Percentiles rank a stretch among this genome's conserved stretches.
Conservation (phyloP, 192 early-diverging fungal species). For the Gigaspora rosea region DNA sequence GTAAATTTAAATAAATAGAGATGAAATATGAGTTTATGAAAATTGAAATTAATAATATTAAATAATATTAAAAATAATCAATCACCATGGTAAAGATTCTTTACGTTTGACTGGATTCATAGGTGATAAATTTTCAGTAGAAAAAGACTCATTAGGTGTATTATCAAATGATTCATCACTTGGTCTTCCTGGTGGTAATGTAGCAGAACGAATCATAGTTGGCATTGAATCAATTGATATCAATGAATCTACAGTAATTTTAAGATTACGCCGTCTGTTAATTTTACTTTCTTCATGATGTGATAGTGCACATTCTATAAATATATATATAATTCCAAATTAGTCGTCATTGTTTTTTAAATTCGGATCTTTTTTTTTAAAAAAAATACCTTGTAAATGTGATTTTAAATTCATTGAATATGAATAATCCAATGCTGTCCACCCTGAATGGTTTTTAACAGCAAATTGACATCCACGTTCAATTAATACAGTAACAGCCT, state of each 20-base stretch:
- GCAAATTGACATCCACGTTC: conserved; percentile 24
- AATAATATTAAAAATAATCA: not conserved
- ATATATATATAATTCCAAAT: not conserved
- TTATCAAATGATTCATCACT: not conserved
- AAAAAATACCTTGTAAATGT: conserved; percentile 11
- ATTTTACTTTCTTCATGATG: conserved; percentile 17
- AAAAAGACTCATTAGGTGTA: conserved; percentile 1
- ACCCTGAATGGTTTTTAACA: conserved; percentile 17
- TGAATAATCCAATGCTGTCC: conserved; percentile 32
- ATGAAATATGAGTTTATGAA: no score
- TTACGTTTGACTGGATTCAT: conserved; percentile 7
- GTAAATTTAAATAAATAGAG: no score
- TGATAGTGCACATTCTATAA: conserved; percentile 16
- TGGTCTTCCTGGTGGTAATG: conserved; percentile 4
- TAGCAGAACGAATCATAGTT: conserved; percentile 18
- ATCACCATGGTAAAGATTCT: conserved; percentile 29
- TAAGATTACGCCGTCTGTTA: conserved; percentile 18
- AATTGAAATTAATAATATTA: no score
- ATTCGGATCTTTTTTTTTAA: not conserved
- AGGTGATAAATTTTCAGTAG: not conserved
- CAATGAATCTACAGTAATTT: conserved; percentile 27
- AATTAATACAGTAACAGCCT: conserved; percentile 24
- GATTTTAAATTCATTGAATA: conserved; percentile 16
- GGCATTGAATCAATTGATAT: conserved; percentile 13
- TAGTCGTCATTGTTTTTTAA: not conserved